Percentiles rank a stretch among this genome's conserved stretches.
Evolutionary conservation across 2,329 filamentous ascomycete genomes (phyloP).

Genomic region (Cercospora zeae-maydis): DNA sequence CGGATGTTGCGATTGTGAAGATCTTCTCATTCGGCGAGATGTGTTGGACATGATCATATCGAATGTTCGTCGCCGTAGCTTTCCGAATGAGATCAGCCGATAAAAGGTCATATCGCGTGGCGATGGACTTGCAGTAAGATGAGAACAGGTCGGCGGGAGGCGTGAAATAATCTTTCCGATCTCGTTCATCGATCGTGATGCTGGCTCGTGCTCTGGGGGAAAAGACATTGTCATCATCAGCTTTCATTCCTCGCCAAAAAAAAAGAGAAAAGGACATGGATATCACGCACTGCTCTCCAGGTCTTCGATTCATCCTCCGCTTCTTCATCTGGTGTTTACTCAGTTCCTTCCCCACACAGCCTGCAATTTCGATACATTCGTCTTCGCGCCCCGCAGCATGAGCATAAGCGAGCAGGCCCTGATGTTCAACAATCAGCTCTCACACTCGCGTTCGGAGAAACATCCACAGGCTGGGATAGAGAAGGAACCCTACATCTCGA

Average conservation of each 20-base stretch:
- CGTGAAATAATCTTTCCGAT: slow-evolving; percentile 48
- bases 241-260: not conserved
- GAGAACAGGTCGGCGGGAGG: slow-evolving; percentile 42
- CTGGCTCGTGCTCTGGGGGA: slow-evolving; percentile 27
- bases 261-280: not conserved
- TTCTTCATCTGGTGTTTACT: slow-evolving; percentile 75
- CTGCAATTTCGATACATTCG: slow-evolving; percentile 66
- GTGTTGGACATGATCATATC: slow-evolving; percentile 51
- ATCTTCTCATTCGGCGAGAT: slow-evolving; percentile 50
- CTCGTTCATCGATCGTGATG: slow-evolving; percentile 44
- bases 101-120: slow-evolving; percentile 46
- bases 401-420: slow-evolving; percentile 62
- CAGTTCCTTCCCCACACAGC: slow-evolving; percentile 73
- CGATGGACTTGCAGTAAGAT: slow-evolving; percentile 41
- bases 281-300: slow-evolving; percentile 20
- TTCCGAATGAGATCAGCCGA: slow-evolving; percentile 56
- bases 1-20: slow-evolving; percentile 60
- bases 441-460: no score
- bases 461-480: not conserved
- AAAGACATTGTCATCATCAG: not conserved
- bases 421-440: no score
- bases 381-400: slow-evolving; percentile 57
- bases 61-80: slow-evolving; percentile 59
- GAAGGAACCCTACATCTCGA: slow-evolving; percentile 51
- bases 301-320: slow-evolving; percentile 40